A percentile compares a stretch with the other conserved stretches of the same genome.
phyloP scores from a whole-genome alignment of 495 filamentous ascomycete species.

The Cetradonia linearis region DNA sequence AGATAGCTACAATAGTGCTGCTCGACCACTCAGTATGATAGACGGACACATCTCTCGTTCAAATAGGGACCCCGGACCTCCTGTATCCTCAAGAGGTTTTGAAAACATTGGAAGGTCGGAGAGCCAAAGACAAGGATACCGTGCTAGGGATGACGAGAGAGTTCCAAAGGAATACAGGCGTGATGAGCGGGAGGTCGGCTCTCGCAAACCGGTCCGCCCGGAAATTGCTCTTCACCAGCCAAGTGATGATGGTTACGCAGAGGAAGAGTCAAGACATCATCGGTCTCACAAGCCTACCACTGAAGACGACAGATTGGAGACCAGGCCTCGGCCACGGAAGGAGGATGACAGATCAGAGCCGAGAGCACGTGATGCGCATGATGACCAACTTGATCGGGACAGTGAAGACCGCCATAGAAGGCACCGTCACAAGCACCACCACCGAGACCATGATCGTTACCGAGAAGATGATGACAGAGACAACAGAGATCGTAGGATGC shows the following conservation, averaged over 20 bases:
- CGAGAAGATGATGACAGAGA: conserved; percentile 14
- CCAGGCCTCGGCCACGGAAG: conserved; percentile 2
- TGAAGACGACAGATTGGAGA: conserved; percentile 15
- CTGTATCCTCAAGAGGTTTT: conserved; percentile 53
- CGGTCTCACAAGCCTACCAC: conserved; percentile 19
- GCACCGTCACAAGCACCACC: conserved; percentile 18
- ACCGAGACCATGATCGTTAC: conserved; percentile 13
- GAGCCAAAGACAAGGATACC: conserved; percentile 17
- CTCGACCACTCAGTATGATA: conserved; percentile 53
- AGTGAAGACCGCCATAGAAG: conserved; percentile 18
- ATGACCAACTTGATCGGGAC: conserved; percentile 21
- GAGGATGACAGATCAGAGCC: conserved; percentile 18
- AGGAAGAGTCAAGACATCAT: conserved; percentile 19
- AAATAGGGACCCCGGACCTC: conserved; percentile 37
- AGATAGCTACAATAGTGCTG: conserved; percentile 38
- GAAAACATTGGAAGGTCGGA: conserved; percentile 41
- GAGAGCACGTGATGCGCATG: conserved; percentile 25
- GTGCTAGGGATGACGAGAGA: conserved; percentile 19
- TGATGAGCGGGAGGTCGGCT: conserved; percentile 20
- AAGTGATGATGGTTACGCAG: conserved; percentile 17
- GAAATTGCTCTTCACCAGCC: conserved; percentile 18
- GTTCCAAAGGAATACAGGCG: conserved; percentile 16
- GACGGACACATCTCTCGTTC: conserved; percentile 44
- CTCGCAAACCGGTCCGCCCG: conserved; percentile 12
- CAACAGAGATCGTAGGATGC: conserved; percentile 17